Evolutionary conservation across 352 stramenopile genomes (phyloP).

Genomic region (Stramenopiles sp.): DNA sequence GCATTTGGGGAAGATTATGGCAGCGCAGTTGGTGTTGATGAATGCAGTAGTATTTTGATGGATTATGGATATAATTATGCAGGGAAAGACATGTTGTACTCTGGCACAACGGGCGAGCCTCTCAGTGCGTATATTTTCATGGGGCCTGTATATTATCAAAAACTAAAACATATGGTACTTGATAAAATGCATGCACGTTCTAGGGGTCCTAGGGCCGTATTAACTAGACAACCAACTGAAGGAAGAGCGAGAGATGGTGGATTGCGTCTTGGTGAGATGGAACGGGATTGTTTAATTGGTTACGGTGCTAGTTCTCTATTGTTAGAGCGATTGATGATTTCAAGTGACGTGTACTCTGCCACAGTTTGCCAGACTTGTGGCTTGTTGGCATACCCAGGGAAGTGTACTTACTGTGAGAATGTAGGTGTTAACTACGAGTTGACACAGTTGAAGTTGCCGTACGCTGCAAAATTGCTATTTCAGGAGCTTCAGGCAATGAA

Average conservation of each 20-base stretch:
- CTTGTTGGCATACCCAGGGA: slow-evolving; percentile 87
- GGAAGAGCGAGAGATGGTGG: slow-evolving; percentile 88
- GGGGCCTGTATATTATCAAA: slow-evolving; percentile 99
- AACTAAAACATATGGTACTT: slow-evolving; percentile 99
- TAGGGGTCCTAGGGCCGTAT: slow-evolving; percentile 65
- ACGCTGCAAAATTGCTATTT: slow-evolving; percentile 96
- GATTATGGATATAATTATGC: slow-evolving; percentile 94
- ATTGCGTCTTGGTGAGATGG: slow-evolving; percentile 97
- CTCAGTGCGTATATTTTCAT: slow-evolving; percentile 99
- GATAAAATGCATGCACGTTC: slow-evolving; percentile 99
- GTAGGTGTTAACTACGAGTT: slow-evolving; percentile 74
- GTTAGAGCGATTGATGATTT: slow-evolving; percentile 98
- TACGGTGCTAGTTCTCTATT: slow-evolving; percentile 97
- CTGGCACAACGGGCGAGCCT: slow-evolving; percentile 79
- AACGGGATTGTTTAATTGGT: slow-evolving; percentile 97
- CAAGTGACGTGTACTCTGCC: slow-evolving; percentile 92
- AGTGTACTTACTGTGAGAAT: slow-evolving; percentile 90
- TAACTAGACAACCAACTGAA: slow-evolving; percentile 98
- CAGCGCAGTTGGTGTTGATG: slow-evolving; percentile 53
- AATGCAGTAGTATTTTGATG: slow-evolving; percentile 77
- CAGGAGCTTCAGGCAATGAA: slow-evolving; percentile 99
- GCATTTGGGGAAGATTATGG: slow-evolving; percentile 95
- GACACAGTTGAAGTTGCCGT: slow-evolving; percentile 88
- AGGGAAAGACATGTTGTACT: slow-evolving; percentile 90
- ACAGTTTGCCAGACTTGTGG: slow-evolving; percentile 92